Base-by-base conservation (phyloP, 116 monocot species). In the Posidonia oceanica region DNA sequence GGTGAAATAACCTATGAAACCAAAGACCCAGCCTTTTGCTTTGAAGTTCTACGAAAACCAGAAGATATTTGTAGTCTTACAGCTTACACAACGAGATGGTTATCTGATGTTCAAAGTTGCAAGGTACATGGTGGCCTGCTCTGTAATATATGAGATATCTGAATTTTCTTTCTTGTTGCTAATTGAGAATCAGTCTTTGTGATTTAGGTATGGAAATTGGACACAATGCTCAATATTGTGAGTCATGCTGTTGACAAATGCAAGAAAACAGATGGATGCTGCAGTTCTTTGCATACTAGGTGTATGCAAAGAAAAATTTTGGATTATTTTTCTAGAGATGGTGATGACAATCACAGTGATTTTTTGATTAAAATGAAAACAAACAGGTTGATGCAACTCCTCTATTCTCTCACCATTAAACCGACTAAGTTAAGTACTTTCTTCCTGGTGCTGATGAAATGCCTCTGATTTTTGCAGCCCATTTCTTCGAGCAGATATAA, bases 401-500 rank as follows among this genome's bases (percentile, higher is more conserved):
- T 61, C 61, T 22, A 12, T 61, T 21, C 6, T 57, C 20, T 61
- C 61, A 36, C 10, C 61, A 23, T 10, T 61, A 61, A 29, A 61
- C 39, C 16, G 0, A 17, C 42, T 18, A 17, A 17, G 14, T 63
- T 18, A 17, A 17, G 14, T 63, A 36, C 8, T 39, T 20, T 66
- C 13, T 68, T 68, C 52, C 52, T 68, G 7, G 3, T 68, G 22
- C 22, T 57, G n/a, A 56, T 69, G 38, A 39, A 36, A 39, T 17
- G 7, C 37, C 37, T 54, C 54, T 13, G 4, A 41, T 63, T 5
- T 75, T 80, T 75, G 69, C 84, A 96, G 91, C 75, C 89, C 75
- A 77, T 96, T 89, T 76, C 77, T 96, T 60, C 79, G 75, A 74
- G 86, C 91, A 52, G 96, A 96, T 78, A 86, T 96, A 72, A 96